Conservation (phyloP, 2,329 filamentous ascomycete species). For the Sarocladium kiliense region DNA sequence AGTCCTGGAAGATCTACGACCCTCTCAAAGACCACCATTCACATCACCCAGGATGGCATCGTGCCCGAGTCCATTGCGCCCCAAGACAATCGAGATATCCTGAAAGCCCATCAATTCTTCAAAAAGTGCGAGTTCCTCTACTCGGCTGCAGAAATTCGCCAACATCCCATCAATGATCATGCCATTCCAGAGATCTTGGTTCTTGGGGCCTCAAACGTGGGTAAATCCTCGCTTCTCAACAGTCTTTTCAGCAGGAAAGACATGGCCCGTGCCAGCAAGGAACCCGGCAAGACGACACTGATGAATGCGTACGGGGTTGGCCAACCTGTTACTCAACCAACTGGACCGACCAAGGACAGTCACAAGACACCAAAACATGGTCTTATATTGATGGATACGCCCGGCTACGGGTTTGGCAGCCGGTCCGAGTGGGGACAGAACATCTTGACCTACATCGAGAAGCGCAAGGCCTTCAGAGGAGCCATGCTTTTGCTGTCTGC, state of each 20-base stretch:
- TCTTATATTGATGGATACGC: slow-evolving; percentile 46
- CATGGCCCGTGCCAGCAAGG: slow-evolving; percentile 44
- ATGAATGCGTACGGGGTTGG: slow-evolving; percentile 55
- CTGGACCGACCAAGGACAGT: slow-evolving; percentile 18
- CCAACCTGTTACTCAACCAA: slow-evolving; percentile 23
- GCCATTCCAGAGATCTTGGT: slow-evolving; percentile 63
- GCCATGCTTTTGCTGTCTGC: slow-evolving; percentile 50
- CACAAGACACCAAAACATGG: slow-evolving; percentile 38
- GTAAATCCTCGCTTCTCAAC: slow-evolving; percentile 86
- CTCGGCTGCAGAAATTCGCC: slow-evolving; percentile 41
- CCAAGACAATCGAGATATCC: not conserved
- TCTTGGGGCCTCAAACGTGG: slow-evolving; percentile 82
- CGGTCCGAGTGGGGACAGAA: slow-evolving; percentile 46
- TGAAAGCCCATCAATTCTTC: slow-evolving; percentile 23
- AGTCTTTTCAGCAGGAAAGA: slow-evolving; percentile 55
- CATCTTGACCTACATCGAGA: slow-evolving; percentile 44
- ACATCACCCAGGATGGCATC: not conserved
- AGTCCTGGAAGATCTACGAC: too few species aligned
- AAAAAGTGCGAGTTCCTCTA: slow-evolving; percentile 38
- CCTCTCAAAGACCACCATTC: not conserved
- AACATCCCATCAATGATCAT: slow-evolving; percentile 43
- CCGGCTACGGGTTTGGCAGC: slow-evolving; percentile 44
- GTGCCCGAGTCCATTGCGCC: not conserved
- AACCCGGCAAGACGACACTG: slow-evolving; percentile 47
- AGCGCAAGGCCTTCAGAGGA: slow-evolving; percentile 42